phyloP scores from a whole-genome alignment of 208 protist species.

The Trypanosoma caninum region DNA sequence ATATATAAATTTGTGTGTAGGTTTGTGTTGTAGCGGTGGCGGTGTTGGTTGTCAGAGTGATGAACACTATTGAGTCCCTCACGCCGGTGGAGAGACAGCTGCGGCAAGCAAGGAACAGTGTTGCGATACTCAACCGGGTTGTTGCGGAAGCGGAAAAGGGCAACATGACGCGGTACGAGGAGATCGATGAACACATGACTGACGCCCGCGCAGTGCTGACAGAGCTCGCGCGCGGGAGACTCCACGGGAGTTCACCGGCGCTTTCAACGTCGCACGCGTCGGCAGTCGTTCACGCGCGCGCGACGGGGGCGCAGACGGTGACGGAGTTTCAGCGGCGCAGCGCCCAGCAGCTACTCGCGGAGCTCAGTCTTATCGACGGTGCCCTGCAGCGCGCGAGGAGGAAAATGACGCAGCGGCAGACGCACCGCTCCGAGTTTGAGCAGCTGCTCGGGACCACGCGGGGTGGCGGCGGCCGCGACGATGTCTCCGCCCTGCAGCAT shows the following conservation, averaged over 20 bases:
- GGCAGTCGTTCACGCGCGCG: background rate
- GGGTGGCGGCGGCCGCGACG: conserved; percentile 21
- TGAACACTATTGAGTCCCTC: background rate
- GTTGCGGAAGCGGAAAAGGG: conserved; percentile 49
- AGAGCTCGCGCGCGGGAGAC: conserved; percentile 28
- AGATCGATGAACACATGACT: conserved; percentile 18
- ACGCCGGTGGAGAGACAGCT: conserved; percentile 43
- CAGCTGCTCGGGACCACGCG: conserved; percentile 45
- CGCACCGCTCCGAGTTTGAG: conserved; percentile 34
- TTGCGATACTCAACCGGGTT: conserved; percentile 33
- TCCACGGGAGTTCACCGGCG: background rate
- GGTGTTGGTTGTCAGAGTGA: background rate
- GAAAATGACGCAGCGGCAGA: conserved; percentile 34
- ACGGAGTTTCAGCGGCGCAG: conserved; percentile 57
- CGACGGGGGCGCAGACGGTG: conserved; percentile 11
- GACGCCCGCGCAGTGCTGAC: conserved; percentile 22
- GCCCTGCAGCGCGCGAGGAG: conserved; percentile 36
- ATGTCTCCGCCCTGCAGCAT: conserved; percentile 45
- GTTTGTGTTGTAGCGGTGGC: too few species aligned
- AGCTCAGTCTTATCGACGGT: conserved; percentile 53
- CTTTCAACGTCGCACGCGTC: background rate
- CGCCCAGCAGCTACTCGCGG: conserved; percentile 59
- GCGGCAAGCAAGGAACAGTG: conserved; percentile 38
- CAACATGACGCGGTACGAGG: conserved; percentile 21
- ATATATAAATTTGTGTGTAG: too few species aligned